Evolutionary conservation across 768 basidiomycete species (phyloP), one percentile per base, ranked within the genome.

Genomic region (Pholiota conissans): DNA sequence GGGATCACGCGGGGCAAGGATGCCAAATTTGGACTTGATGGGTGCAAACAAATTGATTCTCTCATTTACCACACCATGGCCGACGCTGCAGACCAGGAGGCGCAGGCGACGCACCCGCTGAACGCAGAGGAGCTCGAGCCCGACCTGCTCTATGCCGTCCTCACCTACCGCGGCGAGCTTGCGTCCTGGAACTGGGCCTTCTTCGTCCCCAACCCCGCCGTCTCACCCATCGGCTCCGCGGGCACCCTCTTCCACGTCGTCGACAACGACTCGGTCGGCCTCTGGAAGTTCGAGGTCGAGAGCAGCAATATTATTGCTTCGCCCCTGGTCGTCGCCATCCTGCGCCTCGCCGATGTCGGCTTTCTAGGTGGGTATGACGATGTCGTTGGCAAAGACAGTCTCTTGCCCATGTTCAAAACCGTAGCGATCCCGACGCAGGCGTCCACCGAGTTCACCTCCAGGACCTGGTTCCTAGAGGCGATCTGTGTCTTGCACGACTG

Each of bases 101-200:
- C 57, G 3, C 56, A 58, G 51, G 50, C 62, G 13, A 65, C 64
- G 7, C 65, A 66, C 47, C 63, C 63, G 22, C 62, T 74, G 50
- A 57, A 52, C 49, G 62, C 56, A 29, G 65, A 67, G 45, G 72
- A 77, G 56, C 75, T 80, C 32, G 77, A 78, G 63, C 59, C 68
- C 6, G 70, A 74, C 49, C 67, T 68, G 49, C 72, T 81, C 14
- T 80, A 81, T 62, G 78, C 77, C 10, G 73, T 79, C 60, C 73
- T 81, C 57, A 72, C 71, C 30, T 80, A 79, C 62, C 66, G 75
- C 18, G 78, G 77, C 34, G 79, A 81, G 59, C 74, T 77, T 30
- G 76, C 77, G 20, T 71, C 76, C 5, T 81, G 79, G 79, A 76
- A 79, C 60, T 81, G 79, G 79, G 74, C 76, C 5, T 81, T 81